A percentile compares a stretch with the other conserved stretches of the same genome.
These are phyloP conservation scores for Saturnispora hagleri DNA, from an alignment of 805 yeast genomes.

Conservation along the genomic window DNA sequence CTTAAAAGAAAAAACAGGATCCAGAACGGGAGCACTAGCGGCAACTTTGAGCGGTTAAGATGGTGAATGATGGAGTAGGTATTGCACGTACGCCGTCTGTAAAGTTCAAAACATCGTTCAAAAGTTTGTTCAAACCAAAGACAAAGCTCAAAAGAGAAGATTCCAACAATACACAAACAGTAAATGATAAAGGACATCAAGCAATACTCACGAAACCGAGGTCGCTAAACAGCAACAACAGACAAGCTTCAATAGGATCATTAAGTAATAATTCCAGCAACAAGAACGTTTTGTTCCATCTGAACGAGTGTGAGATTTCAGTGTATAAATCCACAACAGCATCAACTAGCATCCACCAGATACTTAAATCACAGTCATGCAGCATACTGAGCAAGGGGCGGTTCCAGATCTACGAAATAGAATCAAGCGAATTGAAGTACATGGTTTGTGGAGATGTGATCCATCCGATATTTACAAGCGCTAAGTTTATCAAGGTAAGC, in stretches of 20 bases:
- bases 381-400: constrained; percentile 50
- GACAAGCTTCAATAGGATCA: background rate
- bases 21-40: background rate
- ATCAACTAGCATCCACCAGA: background rate
- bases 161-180: background rate
- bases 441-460: constrained; percentile 60
- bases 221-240: background rate
- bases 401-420: constrained; percentile 50
- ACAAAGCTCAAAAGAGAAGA: background rate
- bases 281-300: constrained; percentile 2
- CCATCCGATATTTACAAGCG: constrained; percentile 63
- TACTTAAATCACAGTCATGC: constrained; percentile 3
- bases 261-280: background rate
- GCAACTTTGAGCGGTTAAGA: background rate
- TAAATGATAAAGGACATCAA: background rate
- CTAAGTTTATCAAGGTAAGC: constrained; percentile 46
- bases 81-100: background rate
- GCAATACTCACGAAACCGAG: background rate
- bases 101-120: background rate
- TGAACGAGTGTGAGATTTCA: constrained; percentile 11
- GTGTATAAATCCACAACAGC: constrained; percentile 7
- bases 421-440: constrained; percentile 45
- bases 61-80: background rate
- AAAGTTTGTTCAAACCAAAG: background rate
- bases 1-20: background rate